These are phyloP conservation scores for Tolypocladium inflatum DNA, from an alignment of 2,329 filamentous ascomycete species.

Conservation along the genomic window DNA sequence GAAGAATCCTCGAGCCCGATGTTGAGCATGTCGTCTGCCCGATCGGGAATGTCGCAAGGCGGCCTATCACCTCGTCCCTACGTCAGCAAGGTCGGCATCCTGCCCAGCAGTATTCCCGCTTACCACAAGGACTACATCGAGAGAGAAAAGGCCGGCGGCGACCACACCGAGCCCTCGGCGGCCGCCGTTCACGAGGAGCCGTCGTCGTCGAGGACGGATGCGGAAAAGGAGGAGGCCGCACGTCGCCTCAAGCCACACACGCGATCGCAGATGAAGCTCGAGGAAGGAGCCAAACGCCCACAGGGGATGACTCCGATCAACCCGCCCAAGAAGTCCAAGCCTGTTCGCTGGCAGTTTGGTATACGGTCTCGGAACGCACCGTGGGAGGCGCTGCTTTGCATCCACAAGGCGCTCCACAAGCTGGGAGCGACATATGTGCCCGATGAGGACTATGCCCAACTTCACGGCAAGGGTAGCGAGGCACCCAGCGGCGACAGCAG, in stretches of 20 bases:
- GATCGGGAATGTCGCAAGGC: conserved; percentile 42
- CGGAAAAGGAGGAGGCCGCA: conserved; percentile 73
- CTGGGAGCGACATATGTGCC: conserved; percentile 83
- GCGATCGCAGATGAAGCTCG: conserved; percentile 58
- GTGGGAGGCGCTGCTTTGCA: conserved; percentile 87
- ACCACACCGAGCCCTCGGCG: conserved; percentile 30
- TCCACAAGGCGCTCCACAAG: conserved; percentile 83
- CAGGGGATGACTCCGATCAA: conserved; percentile 54
- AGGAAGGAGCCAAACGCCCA: conserved; percentile 51
- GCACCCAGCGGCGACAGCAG: conserved; percentile 27
- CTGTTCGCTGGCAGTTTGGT: conserved; percentile 94
- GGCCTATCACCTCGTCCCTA: conserved; percentile 44
- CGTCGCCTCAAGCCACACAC: conserved; percentile 80
- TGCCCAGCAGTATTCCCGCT: conserved; percentile 82
- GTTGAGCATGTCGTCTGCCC: conserved; percentile 43
- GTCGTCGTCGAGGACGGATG: conserved; percentile 46
- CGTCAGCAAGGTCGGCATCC: conserved; percentile 78
- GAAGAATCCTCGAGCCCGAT: conserved; percentile 38
- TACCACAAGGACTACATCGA: conserved; percentile 91
- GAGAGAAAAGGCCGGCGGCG: conserved; percentile 47
- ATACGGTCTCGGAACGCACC: conserved; percentile 91
- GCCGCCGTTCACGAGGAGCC: conserved; percentile 38
- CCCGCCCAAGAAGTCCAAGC: conserved; percentile 62
- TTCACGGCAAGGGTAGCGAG: conserved; percentile 31
- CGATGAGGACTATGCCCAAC: conserved; percentile 48